A percentile compares a stretch with the other conserved stretches of the same genome.
Conservation (phyloP, 257 asterid species). For the Pogostemon cablin region DNA sequence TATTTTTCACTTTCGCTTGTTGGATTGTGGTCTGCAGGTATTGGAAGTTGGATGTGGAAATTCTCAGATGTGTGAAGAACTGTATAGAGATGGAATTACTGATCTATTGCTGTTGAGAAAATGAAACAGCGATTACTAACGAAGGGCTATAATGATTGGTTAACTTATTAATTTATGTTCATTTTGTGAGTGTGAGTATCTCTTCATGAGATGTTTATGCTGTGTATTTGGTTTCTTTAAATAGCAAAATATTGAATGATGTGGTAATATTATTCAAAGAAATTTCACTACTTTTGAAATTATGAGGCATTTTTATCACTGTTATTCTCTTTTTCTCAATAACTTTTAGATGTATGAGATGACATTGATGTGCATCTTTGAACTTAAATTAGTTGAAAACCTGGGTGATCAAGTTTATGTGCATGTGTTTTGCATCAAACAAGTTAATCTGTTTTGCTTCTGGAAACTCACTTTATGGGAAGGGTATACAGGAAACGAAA, state of each 20-base stretch:
- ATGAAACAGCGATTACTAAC: constrained; percentile 71
- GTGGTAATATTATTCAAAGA: not conserved
- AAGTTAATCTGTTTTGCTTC: not conserved
- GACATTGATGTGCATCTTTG: not conserved
- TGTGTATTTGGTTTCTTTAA: constrained; percentile 13
- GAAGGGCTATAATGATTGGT: constrained; percentile 73
- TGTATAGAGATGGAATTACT: constrained; percentile 76
- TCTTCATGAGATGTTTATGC: not conserved
- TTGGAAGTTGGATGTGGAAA: constrained; percentile 97
- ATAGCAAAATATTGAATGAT: not conserved
- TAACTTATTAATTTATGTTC: not conserved
- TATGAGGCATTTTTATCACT: not conserved
- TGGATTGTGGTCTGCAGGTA: constrained; percentile 49
- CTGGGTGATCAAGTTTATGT: not conserved
- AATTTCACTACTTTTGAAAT: not conserved
- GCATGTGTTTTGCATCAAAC: not conserved
- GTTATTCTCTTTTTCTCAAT: not conserved
- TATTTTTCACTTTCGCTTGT: not conserved
- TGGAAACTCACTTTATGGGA: not conserved
- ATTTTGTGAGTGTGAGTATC: constrained; percentile 1
- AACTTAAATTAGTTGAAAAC: not conserved
- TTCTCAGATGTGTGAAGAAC: constrained; percentile 82
- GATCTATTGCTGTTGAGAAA: constrained; percentile 77
- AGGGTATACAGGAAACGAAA: not conserved
- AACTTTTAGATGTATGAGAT: not conserved